Conservation (phyloP, 2,329 filamentous ascomycete genomes). For the Ophiostoma ulmi region DNA sequence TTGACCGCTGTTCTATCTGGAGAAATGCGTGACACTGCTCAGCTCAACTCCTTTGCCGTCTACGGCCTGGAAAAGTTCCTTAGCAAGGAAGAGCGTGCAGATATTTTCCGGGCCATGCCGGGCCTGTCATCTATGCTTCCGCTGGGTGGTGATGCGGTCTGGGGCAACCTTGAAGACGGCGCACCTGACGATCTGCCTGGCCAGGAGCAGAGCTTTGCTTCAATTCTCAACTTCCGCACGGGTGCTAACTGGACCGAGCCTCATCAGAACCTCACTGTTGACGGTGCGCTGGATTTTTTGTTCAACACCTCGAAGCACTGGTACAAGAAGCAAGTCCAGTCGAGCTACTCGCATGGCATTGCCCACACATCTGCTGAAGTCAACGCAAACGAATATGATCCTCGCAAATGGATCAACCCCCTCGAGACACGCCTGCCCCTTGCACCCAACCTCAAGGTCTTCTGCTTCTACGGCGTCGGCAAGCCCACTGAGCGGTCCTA, state of each 20-base stretch:
- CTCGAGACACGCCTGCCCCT: slow-evolving; percentile 81
- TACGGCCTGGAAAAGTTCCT: slow-evolving; percentile 96
- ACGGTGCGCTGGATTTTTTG: slow-evolving; percentile 71
- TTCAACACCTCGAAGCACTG: slow-evolving; percentile 74
- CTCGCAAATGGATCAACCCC: slow-evolving; percentile 88
- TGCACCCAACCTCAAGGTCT: slow-evolving; percentile 86
- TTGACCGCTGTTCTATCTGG: slow-evolving; percentile 86
- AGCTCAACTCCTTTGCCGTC: slow-evolving; percentile 92
- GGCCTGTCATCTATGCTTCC: slow-evolving; percentile 95
- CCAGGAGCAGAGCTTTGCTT: slow-evolving; percentile 70
- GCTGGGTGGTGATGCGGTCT: slow-evolving; percentile 88
- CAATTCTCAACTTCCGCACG: slow-evolving; percentile 75
- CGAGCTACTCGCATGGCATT: slow-evolving; percentile 81
- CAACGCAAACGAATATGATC: slow-evolving; percentile 71
- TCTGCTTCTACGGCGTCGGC: slow-evolving; percentile 93
- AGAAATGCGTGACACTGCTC: slow-evolving; percentile 97
- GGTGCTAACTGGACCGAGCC: slow-evolving; percentile 59
- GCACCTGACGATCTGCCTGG: slow-evolving; percentile 80
- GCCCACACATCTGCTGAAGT: slow-evolving; percentile 76
- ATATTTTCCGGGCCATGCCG: slow-evolving; percentile 95
- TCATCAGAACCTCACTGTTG: slow-evolving; percentile 72
- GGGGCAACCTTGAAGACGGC: slow-evolving; percentile 74
- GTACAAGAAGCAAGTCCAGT: slow-evolving; percentile 69
- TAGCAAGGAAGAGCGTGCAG: slow-evolving; percentile 80
- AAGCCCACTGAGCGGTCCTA: slow-evolving; percentile 92